phyloP scores from a whole-genome alignment of 768 basidiomycete genomes.

The Podaxis rugospora region DNA sequence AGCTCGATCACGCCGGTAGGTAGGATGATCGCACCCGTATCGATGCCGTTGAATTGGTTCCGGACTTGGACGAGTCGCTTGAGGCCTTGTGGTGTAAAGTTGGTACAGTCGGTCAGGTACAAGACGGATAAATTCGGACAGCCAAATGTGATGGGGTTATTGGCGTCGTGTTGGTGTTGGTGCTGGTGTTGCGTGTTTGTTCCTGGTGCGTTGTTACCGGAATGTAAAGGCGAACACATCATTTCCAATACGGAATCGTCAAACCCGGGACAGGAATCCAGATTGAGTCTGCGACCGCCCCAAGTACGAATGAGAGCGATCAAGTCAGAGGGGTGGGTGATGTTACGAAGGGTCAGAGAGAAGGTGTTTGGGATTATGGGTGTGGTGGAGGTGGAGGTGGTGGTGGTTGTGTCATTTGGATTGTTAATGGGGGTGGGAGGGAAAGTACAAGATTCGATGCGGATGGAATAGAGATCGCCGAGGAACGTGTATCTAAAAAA shows the following conservation, averaged over 20 bases:
- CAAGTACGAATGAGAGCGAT: not conserved
- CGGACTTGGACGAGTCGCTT: not conserved
- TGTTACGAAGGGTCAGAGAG: not conserved
- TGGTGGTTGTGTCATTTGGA: not conserved
- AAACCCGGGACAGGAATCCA: conserved; percentile 5
- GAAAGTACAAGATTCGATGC: not conserved
- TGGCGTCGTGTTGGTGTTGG: not conserved
- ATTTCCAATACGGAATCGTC: conserved; percentile 1
- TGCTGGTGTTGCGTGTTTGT: not conserved
- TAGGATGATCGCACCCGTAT: not conserved
- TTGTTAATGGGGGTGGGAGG: not conserved
- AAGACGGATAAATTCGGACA: not conserved
- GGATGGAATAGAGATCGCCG: conserved; percentile 1
- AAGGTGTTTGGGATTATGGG: not conserved
- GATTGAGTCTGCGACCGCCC: not conserved
- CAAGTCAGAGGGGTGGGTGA: not conserved
- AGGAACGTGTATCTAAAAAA: conserved; percentile 4
- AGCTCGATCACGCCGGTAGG: not conserved
- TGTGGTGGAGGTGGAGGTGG: not conserved
- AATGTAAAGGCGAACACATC: not conserved
- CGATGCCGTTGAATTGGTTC: not conserved
- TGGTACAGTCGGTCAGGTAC: not conserved
- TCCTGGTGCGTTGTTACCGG: no score
- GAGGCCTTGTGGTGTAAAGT: not conserved
- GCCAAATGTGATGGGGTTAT: not conserved